phyloP scores from a whole-genome alignment of 1,284 basidiomycete species.

The Bondarzewia mesenterica region DNA sequence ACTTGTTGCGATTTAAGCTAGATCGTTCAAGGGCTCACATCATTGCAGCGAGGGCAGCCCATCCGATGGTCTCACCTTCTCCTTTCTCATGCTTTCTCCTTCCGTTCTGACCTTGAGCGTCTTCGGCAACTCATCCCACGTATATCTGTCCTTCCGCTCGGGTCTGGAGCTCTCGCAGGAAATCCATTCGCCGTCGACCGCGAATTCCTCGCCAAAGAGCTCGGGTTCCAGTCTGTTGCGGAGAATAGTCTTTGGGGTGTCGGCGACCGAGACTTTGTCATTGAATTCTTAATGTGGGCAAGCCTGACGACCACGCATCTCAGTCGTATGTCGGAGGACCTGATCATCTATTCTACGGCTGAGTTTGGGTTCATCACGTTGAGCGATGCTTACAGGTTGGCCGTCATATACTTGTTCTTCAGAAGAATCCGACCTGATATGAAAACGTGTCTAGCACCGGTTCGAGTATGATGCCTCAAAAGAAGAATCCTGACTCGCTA shows the following conservation, averaged over 20 bases:
- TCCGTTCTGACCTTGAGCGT: conserved; percentile 82
- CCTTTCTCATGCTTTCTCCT: conserved; percentile 91
- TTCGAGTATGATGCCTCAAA: conserved; percentile 99
- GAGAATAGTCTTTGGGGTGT: conserved; percentile 96
- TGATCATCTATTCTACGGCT: conserved; percentile 94
- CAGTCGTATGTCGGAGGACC: conserved; percentile 91
- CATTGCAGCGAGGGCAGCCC: conserved; percentile 84
- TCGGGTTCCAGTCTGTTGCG: conserved; percentile 77
- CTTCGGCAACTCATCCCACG: conserved; percentile 81
- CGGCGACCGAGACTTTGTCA: conserved; percentile 94
- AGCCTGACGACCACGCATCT: conserved; percentile 90
- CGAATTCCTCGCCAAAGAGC: conserved; percentile 79
- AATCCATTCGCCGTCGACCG: conserved; percentile 93
- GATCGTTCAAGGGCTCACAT: background rate
- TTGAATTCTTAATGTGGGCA: conserved; percentile 96
- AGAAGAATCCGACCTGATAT: background rate
- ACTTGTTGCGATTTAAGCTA: conserved; percentile 11
- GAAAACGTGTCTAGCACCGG: conserved; percentile 61
- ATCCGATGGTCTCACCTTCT: conserved; percentile 98
- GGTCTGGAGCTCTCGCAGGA: conserved; percentile 91
- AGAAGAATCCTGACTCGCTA: conserved; percentile 97
- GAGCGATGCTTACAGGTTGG: conserved; percentile 91
- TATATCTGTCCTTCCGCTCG: conserved; percentile 89
- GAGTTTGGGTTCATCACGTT: conserved; percentile 94
- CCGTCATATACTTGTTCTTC: background rate